Percentiles rank a stretch among this genome's conserved stretches.
Conservation (phyloP, 148 eudicot genomes). For the Drosera capensis region DNA sequence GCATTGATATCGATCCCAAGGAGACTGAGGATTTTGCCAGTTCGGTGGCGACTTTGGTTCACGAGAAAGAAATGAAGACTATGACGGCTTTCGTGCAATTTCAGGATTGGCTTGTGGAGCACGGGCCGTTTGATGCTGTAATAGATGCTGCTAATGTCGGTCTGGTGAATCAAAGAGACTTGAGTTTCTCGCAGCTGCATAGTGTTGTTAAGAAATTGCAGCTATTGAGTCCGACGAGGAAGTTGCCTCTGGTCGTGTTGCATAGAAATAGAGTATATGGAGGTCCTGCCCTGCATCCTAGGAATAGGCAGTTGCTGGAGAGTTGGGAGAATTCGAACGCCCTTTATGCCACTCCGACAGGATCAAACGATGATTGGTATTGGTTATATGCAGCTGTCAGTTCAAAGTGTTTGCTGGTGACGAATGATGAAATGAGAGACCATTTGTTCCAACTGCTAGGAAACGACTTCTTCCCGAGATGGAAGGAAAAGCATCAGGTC, state of each 20-base stretch:
- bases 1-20: slow-evolving; percentile 83
- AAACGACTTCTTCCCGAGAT: too few species aligned
- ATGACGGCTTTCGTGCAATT: slow-evolving; percentile 41
- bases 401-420: too few species aligned
- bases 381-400: too few species aligned
- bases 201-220: slow-evolving; percentile 42
- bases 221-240: slow-evolving; percentile 48
- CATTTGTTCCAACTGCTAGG: too few species aligned
- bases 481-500: too few species aligned
- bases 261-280: slow-evolving; percentile 48
- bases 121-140: too few species aligned
- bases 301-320: slow-evolving; percentile 40
- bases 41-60: slow-evolving; percentile 51
- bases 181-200: slow-evolving; percentile 42
- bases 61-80: slow-evolving; percentile 40
- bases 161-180: too few species aligned
- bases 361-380: slow-evolving; percentile 94
- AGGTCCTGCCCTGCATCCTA: slow-evolving; percentile 46
- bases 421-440: too few species aligned
- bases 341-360: slow-evolving; percentile 67
- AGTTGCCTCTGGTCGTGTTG: slow-evolving; percentile 59
- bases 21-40: slow-evolving; percentile 65
- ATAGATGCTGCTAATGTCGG: too few species aligned
- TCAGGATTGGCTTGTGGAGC: too few species aligned
- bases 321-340: slow-evolving; percentile 55